Conservation (phyloP, 176 grass and related monocot species). For the Musa schizocarpa region DNA sequence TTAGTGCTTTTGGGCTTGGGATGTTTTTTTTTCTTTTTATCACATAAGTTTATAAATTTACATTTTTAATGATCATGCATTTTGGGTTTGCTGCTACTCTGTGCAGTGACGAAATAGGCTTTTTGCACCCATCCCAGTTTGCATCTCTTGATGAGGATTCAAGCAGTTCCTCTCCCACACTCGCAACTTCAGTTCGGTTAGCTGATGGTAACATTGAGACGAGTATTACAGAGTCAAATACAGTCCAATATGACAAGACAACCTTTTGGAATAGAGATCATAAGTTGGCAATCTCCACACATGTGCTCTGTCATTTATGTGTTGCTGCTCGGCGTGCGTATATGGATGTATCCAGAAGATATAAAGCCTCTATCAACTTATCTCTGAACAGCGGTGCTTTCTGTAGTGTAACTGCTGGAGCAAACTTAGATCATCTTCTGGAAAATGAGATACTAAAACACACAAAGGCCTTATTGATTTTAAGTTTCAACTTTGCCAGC, state of each 20-base stretch:
- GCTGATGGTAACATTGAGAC: background rate
- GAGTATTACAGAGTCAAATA: conserved; percentile 1
- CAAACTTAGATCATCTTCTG: background rate
- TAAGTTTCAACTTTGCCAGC: conserved; percentile 50
- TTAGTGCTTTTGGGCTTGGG: background rate
- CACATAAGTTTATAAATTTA: background rate
- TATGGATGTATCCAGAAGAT: conserved; percentile 20
- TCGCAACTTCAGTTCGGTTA: background rate
- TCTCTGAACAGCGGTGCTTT: background rate
- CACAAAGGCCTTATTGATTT: conserved; percentile 62
- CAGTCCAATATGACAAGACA: conserved; percentile 14
- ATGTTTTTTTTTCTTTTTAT: background rate
- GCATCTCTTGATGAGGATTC: conserved; percentile 24
- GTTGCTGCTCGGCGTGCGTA: conserved; percentile 28
- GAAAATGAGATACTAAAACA: conserved; percentile 37
- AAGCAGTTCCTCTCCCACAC: background rate
- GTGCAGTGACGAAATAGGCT: conserved; percentile 65
- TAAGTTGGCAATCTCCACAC: conserved; percentile 62
- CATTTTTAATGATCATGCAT: background rate
- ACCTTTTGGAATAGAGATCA: conserved; percentile 61
- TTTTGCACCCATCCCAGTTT: conserved; percentile 60
- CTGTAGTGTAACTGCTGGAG: background rate
- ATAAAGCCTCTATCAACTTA: conserved; percentile 9
- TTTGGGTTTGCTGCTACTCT: conserved; percentile 7
- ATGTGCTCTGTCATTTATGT: conserved; percentile 44